Conservation (phyloP, 1,139 yeast species). For the Debaryomyces sp. region DNA sequence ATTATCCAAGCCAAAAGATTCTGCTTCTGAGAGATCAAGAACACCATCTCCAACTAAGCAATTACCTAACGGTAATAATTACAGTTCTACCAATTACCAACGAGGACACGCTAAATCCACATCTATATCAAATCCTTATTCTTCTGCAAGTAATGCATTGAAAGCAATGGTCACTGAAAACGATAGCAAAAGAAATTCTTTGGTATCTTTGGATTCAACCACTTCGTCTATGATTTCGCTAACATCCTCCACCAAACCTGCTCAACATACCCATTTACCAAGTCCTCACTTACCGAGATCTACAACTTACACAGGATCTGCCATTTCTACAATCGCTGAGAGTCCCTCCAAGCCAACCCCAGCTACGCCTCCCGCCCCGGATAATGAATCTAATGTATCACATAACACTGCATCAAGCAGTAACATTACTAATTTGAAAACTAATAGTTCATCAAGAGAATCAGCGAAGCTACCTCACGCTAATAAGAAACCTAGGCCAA, state of each 20-base stretch:
- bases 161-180: slow-evolving; percentile 63
- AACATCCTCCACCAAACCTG: slow-evolving; percentile 11
- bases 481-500: slow-evolving; percentile 70
- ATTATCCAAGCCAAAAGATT: slow-evolving; percentile 14
- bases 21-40: slow-evolving; percentile 17
- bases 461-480: slow-evolving; percentile 42
- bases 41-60: slow-evolving; percentile 25
- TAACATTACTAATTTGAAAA: slow-evolving; percentile 8
- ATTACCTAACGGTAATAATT: slow-evolving; percentile 17
- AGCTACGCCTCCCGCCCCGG: slow-evolving; percentile 5
- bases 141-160: slow-evolving; percentile 64
- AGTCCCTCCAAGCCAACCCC: slow-evolving; percentile 36
- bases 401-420: not conserved
- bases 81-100: slow-evolving; percentile 8
- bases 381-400: slow-evolving; percentile 11
- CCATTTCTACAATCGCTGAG: slow-evolving; percentile 48
- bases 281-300: slow-evolving; percentile 36
- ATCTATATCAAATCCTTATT: slow-evolving; percentile 33
- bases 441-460: slow-evolving; percentile 18
- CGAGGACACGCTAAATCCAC: slow-evolving; percentile 42
- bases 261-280: slow-evolving; percentile 20
- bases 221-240: slow-evolving; percentile 6
- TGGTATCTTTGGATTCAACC: slow-evolving; percentile 21
- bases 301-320: slow-evolving; percentile 45
- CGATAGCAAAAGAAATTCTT: slow-evolving; percentile 25